These are phyloP conservation scores for Mycena maculata DNA, from an alignment of 768 basidiomycete genomes.

Conservation along the genomic window DNA sequence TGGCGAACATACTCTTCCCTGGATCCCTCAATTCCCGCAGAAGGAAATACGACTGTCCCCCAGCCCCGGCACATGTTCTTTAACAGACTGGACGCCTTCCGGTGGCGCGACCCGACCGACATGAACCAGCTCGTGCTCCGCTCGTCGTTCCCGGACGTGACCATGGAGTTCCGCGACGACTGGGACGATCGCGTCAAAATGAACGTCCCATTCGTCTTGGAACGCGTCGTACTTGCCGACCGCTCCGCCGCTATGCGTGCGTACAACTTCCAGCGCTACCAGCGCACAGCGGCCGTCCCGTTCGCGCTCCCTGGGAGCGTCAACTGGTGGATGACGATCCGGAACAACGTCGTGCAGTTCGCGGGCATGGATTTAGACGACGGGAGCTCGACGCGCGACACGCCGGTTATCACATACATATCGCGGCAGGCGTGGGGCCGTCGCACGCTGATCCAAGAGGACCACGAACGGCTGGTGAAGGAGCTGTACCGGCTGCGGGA, in stretches of 20 bases:
- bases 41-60: slow-evolving; percentile 79
- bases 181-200: slow-evolving; percentile 84
- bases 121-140: slow-evolving; percentile 93
- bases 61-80: slow-evolving; percentile 82
- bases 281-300: slow-evolving; percentile 80
- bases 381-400: slow-evolving; percentile 59
- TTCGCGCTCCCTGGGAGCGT: slow-evolving; percentile 80
- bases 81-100: slow-evolving; percentile 73
- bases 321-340: slow-evolving; percentile 88
- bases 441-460: slow-evolving; percentile 78
- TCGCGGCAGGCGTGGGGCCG: slow-evolving; percentile 91
- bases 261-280: slow-evolving; percentile 71
- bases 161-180: slow-evolving; percentile 85
- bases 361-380: slow-evolving; percentile 64
- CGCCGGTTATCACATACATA: slow-evolving; percentile 92
- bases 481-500: slow-evolving; percentile 79
- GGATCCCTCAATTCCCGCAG: slow-evolving; percentile 72
- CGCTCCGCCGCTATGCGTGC: slow-evolving; percentile 87
- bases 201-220: slow-evolving; percentile 79
- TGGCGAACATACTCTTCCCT: slow-evolving; percentile 92
- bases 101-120: slow-evolving; percentile 91
- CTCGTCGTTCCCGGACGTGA: slow-evolving; percentile 81
- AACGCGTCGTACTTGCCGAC: slow-evolving; percentile 88
- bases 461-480: slow-evolving; percentile 83
- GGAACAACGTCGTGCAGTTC: slow-evolving; percentile 79